A percentile compares a stretch with the other conserved stretches of the same genome.
phyloP scores from a whole-genome alignment of 495 filamentous ascomycete genomes.

The Apiosordaria backusii region DNA sequence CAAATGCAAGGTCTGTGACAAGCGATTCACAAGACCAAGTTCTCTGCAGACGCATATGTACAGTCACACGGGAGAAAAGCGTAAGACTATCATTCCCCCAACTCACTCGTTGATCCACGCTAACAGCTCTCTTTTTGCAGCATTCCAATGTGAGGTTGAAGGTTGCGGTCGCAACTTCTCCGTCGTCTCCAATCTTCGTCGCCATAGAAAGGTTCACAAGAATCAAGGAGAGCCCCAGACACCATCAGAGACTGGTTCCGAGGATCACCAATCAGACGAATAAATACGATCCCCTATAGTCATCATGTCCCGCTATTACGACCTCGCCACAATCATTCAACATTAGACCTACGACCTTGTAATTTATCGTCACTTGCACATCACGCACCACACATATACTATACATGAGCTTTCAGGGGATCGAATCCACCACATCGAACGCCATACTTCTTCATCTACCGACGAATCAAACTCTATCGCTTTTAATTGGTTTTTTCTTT shows the following conservation, averaged over 20 bases:
- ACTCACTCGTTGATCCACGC: conserved; percentile 14
- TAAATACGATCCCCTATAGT: conserved; percentile 5
- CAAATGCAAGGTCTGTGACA: conserved; percentile 99
- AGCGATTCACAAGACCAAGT: conserved; percentile 94
- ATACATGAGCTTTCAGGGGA: neutral
- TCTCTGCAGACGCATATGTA: conserved; percentile 99
- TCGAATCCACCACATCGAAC: neutral
- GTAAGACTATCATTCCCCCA: conserved; percentile 42
- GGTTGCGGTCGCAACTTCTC: conserved; percentile 97
- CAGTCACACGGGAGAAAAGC: conserved; percentile 98
- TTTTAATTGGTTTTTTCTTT: conserved; percentile 10
- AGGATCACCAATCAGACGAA: conserved; percentile 48
- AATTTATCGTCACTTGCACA: neutral
- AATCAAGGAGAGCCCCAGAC: conserved; percentile 58
- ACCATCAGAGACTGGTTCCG: conserved; percentile 50
- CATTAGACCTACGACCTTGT: conserved; percentile 1
- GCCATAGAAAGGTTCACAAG: conserved; percentile 96
- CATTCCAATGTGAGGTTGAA: conserved; percentile 90
- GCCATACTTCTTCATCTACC: conserved; percentile 9
- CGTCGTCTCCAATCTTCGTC: conserved; percentile 91
- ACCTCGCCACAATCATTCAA: neutral
- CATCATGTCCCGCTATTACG: conserved; percentile 5
- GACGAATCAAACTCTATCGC: conserved; percentile 2
- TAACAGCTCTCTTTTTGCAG: conserved; percentile 49
- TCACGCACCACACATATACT: neutral